Conservation (phyloP, 768 basidiomycete species). For the Strobilomyces dryophilus region DNA sequence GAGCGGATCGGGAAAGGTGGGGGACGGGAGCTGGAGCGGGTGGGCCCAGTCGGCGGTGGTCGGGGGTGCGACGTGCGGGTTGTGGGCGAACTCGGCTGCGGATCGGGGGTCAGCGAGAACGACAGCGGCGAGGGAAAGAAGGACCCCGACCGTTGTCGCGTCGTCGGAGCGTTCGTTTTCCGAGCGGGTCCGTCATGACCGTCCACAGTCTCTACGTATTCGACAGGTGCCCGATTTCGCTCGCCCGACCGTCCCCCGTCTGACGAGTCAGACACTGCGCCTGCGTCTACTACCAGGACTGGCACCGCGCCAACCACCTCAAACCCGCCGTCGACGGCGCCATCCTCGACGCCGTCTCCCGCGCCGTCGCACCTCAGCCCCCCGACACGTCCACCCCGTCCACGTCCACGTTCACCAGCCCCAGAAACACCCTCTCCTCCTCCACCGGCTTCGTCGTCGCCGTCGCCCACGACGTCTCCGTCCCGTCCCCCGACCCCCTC, state of each 20-base stretch:
- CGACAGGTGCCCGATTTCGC: conserved; percentile 53
- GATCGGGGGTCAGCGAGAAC: neutral
- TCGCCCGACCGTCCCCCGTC: neutral
- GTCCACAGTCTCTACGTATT: conserved; percentile 93
- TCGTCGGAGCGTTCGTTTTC: conserved; percentile 72
- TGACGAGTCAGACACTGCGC: conserved; percentile 67
- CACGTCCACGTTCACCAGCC: conserved; percentile 46
- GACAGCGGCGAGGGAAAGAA: conserved; percentile 15
- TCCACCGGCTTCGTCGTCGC: conserved; percentile 69
- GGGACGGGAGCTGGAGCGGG: conserved; percentile 37
- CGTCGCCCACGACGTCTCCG: conserved; percentile 40
- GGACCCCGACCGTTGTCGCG: conserved; percentile 65
- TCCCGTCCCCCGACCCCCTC: conserved; percentile 22
- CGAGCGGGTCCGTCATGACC: conserved; percentile 49
- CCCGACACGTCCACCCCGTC: conserved; percentile 32
- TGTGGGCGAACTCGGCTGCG: conserved; percentile 65
- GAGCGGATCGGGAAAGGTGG: conserved; percentile 76
- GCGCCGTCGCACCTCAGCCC: conserved; percentile 46
- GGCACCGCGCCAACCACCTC: conserved; percentile 76
- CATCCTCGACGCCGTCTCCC: conserved; percentile 77
- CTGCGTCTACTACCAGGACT: conserved; percentile 94
- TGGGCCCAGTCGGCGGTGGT: conserved; percentile 51
- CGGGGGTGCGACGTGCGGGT: conserved; percentile 68
- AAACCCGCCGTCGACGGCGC: conserved; percentile 70
- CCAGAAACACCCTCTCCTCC: conserved; percentile 63